Evolutionary conservation across 192 early-diverging fungal species (phyloP), one percentile per base, ranked within the genome.

Genomic region (Podila horticola): DNA sequence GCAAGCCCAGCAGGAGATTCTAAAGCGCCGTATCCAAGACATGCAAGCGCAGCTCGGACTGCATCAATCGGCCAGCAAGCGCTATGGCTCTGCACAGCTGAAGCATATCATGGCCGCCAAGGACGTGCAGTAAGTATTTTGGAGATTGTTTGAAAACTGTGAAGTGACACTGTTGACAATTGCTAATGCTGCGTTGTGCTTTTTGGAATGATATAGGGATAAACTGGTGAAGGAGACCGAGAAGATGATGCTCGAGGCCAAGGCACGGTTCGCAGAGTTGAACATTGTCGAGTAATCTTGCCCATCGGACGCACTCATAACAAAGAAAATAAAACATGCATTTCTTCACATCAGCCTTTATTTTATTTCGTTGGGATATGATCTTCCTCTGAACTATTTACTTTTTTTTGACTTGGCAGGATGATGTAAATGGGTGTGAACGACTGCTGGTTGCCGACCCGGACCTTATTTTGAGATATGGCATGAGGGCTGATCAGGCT

Each of bases 1-100:
- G 38, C 66, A 69, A 13, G 48, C 71, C 11, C 71, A 81, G 31
- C 71, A 73, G 24, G 71, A 69, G 38, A 73, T 81, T 24, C 19
- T 73, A 29, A 72, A 72, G 62, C 33, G 71, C 17, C 50, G 71
- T 30, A 15, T 81, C 22, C 20, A 34, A 28, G 77, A 81, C 5
- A 58, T 81, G 71, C 60, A 71, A 13, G 57, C 52, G 36, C 26
- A 59, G 7, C 6, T 28, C 2, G 57, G 34, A 52, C 57, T 50
- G 41, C 72, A 64, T 3, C n/a, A 33, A 34, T 52, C 8, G 11
- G 20, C 69, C 30, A 49, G 19, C 31, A 49, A 34, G 38, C 75
- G 69, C 8, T 77, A 45, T 45, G 41, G 41, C 41, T 45, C 41
- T 45, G 41, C 41, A 4, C 52, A 55, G 52, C 52, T 24, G 52